Conservation (phyloP, 768 basidiomycete genomes). For the Hygrophorus russula region DNA sequence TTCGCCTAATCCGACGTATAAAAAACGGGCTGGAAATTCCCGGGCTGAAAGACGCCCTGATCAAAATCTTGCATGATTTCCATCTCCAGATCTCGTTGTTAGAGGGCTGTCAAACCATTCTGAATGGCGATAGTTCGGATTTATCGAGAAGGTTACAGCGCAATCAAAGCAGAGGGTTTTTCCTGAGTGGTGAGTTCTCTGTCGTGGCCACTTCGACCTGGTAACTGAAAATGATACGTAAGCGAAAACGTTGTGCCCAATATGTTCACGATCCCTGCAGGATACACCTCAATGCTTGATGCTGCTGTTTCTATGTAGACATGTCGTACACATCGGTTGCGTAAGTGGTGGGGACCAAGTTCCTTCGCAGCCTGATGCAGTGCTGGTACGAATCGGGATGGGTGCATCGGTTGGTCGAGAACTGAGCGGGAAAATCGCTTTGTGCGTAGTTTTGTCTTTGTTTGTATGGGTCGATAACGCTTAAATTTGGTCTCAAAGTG, state of each 20-base stretch:
- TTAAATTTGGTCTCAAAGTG: constrained; percentile 26
- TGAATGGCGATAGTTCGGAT: constrained; percentile 72
- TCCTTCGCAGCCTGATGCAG: constrained; percentile 47
- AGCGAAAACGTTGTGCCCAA: constrained; percentile 57
- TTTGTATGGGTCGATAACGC: background rate
- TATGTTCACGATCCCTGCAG: constrained; percentile 53
- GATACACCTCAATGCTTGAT: constrained; percentile 48
- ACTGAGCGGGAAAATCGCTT: constrained; percentile 66
- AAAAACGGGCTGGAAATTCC: constrained; percentile 95
- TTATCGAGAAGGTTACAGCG: constrained; percentile 58
- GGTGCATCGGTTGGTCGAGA: constrained; percentile 26
- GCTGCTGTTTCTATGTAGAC: constrained; percentile 78
- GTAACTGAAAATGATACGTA: background rate
- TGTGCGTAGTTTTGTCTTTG: constrained; percentile 38
- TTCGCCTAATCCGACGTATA: constrained; percentile 88
- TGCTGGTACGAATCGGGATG: constrained; percentile 32
- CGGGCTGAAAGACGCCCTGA: constrained; percentile 84
- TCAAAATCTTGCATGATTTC: constrained; percentile 96
- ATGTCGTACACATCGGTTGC: constrained; percentile 76
- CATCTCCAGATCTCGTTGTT: constrained; percentile 88
- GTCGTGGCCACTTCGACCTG: background rate
- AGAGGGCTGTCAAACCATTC: constrained; percentile 83
- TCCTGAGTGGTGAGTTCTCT: constrained; percentile 52
- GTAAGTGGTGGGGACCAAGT: constrained; percentile 55
- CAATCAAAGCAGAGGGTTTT: constrained; percentile 74